These are phyloP conservation scores for Metarhizium rileyi DNA, from an alignment of 2,329 filamentous ascomycete genomes.

Conservation along the genomic window DNA sequence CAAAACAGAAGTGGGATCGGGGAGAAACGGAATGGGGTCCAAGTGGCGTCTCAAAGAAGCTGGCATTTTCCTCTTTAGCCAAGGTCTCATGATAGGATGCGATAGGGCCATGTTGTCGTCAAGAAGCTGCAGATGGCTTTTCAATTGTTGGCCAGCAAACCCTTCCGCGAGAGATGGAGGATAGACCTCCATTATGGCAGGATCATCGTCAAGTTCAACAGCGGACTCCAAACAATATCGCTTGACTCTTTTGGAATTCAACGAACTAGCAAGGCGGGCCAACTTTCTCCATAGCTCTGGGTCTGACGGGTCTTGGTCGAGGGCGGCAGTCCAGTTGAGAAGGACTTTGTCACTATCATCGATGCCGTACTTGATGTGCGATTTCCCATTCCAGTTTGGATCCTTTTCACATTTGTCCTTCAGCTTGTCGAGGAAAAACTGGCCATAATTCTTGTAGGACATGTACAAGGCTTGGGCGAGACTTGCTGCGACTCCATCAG, in stretches of 20 bases:
- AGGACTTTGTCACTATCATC: constrained; percentile 36
- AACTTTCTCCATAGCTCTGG: constrained; percentile 55
- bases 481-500: constrained; percentile 68
- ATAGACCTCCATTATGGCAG: constrained; percentile 50
- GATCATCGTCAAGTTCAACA: constrained; percentile 58
- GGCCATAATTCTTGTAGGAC: constrained; percentile 89
- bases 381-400: constrained; percentile 37
- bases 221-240: constrained; percentile 57
- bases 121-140: constrained; percentile 42
- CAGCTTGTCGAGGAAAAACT: constrained; percentile 68
- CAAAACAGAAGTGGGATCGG: constrained; percentile 36
- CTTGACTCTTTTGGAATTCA: constrained; percentile 47
- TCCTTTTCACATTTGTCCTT: constrained; percentile 29
- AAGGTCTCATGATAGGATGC: constrained; percentile 52
- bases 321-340: constrained; percentile 45
- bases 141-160: constrained; percentile 53
- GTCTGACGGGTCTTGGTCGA: constrained; percentile 57
- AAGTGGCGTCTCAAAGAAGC: constrained; percentile 41
- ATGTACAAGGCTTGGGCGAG: constrained; percentile 85
- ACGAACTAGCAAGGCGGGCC: constrained; percentile 47
- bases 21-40: constrained; percentile 54
- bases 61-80: constrained; percentile 41
- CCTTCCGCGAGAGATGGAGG: constrained; percentile 54
- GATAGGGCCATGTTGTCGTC: constrained; percentile 46
- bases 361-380: constrained; percentile 18